Conservation (phyloP, 2,329 filamentous ascomycete species). For the Aspergillus floridensis region DNA sequence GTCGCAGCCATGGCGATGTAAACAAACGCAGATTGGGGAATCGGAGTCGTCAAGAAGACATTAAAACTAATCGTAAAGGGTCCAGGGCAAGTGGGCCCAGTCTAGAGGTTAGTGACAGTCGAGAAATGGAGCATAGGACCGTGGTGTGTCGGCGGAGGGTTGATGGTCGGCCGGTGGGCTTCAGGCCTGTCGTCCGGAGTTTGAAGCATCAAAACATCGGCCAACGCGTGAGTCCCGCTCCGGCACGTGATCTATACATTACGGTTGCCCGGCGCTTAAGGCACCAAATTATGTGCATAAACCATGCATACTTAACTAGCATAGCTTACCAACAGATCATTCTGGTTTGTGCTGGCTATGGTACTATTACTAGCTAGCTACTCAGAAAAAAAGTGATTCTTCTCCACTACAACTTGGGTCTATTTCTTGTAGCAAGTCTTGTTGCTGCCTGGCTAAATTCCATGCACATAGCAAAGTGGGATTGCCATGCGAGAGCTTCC, state of each 20-base stretch:
- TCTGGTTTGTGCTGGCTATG: not conserved
- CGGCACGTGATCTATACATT: constrained; percentile 19
- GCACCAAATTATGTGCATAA: not conserved
- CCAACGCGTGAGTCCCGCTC: constrained; percentile 17
- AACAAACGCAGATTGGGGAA: constrained; percentile 31
- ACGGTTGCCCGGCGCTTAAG: constrained; percentile 5
- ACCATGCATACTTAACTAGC: too few relatives aligned
- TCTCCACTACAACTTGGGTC: not conserved
- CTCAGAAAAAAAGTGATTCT: not conserved
- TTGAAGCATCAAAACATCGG: constrained; percentile 21
- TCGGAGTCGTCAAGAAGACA: constrained; percentile 1
- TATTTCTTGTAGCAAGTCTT: not conserved
- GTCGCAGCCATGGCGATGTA: constrained; percentile 40
- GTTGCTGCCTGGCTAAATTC: not conserved
- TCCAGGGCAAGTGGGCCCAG: constrained; percentile 8
- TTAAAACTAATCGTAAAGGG: not conserved
- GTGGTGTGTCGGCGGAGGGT: constrained; percentile 6
- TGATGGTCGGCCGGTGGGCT: constrained; percentile 9
- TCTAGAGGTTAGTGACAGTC: not conserved
- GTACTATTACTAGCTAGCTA: not conserved
- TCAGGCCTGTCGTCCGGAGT: constrained; percentile 15
- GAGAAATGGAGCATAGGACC: constrained; percentile 15
- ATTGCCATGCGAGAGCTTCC: not conserved
- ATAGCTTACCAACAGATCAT: not conserved
- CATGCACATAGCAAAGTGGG: not conserved